A percentile compares a stretch with the other conserved stretches of the same genome.
phyloP scores from a whole-genome alignment of 2,329 filamentous ascomycete species.

The Xylaria sp. region DNA sequence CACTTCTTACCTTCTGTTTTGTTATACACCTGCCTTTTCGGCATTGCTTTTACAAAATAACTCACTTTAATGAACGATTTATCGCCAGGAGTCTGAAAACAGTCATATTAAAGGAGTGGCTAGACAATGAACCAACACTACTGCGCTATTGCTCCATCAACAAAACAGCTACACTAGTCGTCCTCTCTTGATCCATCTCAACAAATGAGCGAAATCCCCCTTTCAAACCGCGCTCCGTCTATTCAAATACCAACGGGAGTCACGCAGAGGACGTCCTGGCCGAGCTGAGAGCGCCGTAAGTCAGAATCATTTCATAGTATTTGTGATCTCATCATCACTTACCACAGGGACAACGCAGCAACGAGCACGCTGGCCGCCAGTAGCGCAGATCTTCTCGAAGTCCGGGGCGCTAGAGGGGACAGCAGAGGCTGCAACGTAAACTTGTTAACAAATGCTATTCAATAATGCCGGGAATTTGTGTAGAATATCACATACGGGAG shows the following conservation, averaged over 20 bases:
- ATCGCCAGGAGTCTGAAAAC: not conserved
- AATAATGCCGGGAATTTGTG: not conserved
- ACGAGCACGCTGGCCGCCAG: conserved; percentile 58
- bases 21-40: not conserved
- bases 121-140: conserved; percentile 12
- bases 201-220: conserved; percentile 6
- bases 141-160: conserved; percentile 7
- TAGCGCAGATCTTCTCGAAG: conserved; percentile 57
- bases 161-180: not conserved
- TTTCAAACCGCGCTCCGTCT: not conserved
- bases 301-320: conserved; percentile 1
- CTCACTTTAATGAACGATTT: not conserved
- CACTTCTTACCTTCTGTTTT: not conserved
- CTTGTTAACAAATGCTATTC: conserved; percentile 9
- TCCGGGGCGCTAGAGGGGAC: conserved; percentile 53
- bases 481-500: conserved; percentile 47
- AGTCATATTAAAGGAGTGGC: conserved; percentile 17
- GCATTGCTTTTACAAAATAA: not conserved
- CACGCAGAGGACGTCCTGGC: conserved; percentile 50
- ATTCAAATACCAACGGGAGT: conserved; percentile 44
- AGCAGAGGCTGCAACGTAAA: conserved; percentile 44
- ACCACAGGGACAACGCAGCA: conserved; percentile 62
- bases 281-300: conserved; percentile 38
- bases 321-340: conserved; percentile 30
- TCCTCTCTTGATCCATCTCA: not conserved